A percentile compares a stretch with the other conserved stretches of the same genome.
phyloP scores from a whole-genome alignment of 441 rosid genomes.

The Gossypium schwendimanii region DNA sequence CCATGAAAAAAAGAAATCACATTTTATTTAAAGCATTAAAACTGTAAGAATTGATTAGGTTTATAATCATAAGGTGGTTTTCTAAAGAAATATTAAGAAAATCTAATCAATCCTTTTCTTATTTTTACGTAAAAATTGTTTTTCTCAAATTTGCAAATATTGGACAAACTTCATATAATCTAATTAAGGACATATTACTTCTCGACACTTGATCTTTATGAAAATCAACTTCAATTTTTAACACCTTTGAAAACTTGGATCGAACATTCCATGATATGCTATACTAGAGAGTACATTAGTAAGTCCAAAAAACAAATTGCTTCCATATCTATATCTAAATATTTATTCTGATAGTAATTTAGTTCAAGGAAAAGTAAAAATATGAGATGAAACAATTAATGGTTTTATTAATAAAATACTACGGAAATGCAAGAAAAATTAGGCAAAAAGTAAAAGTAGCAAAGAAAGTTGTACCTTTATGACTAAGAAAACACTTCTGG shows the following conservation, averaged over 20 bases:
- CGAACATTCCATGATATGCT: neutral
- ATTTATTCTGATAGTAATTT: neutral
- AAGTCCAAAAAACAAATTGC: neutral
- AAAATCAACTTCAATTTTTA: neutral
- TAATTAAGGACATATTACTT: neutral
- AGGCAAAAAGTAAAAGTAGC: neutral
- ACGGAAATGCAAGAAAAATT: neutral
- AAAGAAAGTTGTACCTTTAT: neutral
- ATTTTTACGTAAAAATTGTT: neutral
- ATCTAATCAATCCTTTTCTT: neutral
- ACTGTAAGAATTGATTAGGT: neutral
- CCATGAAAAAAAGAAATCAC: neutral
- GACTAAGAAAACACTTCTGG: neutral
- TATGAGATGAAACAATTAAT: neutral
- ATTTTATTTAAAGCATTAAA: neutral
- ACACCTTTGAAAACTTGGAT: neutral
- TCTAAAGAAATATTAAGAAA: neutral
- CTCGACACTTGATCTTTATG: neutral
- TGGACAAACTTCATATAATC: neutral
- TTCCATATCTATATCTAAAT: neutral
- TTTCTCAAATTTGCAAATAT: neutral
- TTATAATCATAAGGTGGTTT: neutral
- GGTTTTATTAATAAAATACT: neutral
- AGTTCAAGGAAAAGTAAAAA: neutral
- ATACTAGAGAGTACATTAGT: neutral